Evolutionary conservation across 1,139 yeast species (phyloP).

Genomic region (Protomyces inouyei): DNA sequence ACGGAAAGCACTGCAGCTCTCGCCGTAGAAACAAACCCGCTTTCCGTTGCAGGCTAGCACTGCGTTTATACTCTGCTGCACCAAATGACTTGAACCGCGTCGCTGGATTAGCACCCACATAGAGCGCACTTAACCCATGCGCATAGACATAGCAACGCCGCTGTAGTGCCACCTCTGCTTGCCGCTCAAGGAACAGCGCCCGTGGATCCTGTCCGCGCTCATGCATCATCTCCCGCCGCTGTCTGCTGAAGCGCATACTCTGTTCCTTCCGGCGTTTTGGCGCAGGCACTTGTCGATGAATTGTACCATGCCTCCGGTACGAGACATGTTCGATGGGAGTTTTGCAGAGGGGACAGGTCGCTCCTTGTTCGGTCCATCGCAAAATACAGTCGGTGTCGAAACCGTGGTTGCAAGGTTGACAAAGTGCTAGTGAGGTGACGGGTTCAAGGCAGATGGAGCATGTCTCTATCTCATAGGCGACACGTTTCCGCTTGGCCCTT

Average conservation of each 20-base stretch:
- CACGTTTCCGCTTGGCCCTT: background rate
- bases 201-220: background rate
- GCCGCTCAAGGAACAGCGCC: background rate
- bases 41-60: conserved; percentile 9
- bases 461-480: background rate
- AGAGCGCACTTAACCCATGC: background rate
- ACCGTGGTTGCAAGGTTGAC: conserved; percentile 15
- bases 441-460: conserved; percentile 18
- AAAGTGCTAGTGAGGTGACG: conserved; percentile 5
- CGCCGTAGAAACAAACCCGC: conserved; percentile 13
- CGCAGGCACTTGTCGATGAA: conserved; percentile 2
- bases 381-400: conserved; percentile 12
- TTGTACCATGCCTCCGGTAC: conserved; percentile 6
- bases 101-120: conserved; percentile 16
- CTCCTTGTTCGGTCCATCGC: conserved; percentile 15
- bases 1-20: conserved; percentile 16
- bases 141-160: conserved; percentile 13
- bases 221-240: background rate
- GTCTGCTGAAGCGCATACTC: conserved; percentile 6
- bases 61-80: background rate
- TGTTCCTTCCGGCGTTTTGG: conserved; percentile 3
- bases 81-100: conserved; percentile 16
- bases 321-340: background rate
- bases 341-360: conserved; percentile 16
- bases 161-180: conserved; percentile 4